Conservation (phyloP, 345 rosid genomes). For the Aquilaria malaccensis region DNA sequence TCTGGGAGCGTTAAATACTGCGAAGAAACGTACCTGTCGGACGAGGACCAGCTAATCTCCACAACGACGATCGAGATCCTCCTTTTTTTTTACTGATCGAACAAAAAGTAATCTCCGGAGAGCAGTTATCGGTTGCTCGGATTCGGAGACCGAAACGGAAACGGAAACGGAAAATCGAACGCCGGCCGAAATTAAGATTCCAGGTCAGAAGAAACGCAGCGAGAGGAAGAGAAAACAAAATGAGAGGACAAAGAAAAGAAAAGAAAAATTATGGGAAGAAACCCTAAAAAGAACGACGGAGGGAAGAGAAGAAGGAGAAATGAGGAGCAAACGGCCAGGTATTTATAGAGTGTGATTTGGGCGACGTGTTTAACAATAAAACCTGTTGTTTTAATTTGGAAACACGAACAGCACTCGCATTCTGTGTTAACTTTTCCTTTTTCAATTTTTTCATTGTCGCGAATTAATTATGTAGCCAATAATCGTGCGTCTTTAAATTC, state of each 20-base stretch:
- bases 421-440: neutral
- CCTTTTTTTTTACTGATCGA: too few relatives aligned
- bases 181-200: neutral
- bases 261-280: constrained; percentile 6
- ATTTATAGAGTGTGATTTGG: constrained; percentile 54
- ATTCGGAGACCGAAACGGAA: too few relatives aligned
- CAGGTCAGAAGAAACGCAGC: neutral
- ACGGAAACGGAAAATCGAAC: too few relatives aligned
- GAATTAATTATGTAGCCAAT: neutral
- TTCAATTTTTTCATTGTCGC: neutral
- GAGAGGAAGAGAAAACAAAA: neutral
- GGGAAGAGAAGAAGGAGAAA: constrained; percentile 15
- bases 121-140: too few relatives aligned
- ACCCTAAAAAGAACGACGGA: constrained; percentile 15
- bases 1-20: too few relatives aligned
- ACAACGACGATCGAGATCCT: too few relatives aligned
- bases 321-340: constrained; percentile 18
- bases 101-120: too few relatives aligned
- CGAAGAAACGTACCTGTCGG: too few relatives aligned
- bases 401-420: constrained; percentile 15
- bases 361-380: constrained; percentile 70
- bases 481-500: neutral
- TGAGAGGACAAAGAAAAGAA: constrained; percentile 1
- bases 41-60: too few relatives aligned
- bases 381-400: constrained; percentile 24